Evolutionary conservation across 2,329 filamentous ascomycete genomes (phyloP), one percentile per base, ranked within the genome.

Genomic region (Diaporthe caulivora): DNA sequence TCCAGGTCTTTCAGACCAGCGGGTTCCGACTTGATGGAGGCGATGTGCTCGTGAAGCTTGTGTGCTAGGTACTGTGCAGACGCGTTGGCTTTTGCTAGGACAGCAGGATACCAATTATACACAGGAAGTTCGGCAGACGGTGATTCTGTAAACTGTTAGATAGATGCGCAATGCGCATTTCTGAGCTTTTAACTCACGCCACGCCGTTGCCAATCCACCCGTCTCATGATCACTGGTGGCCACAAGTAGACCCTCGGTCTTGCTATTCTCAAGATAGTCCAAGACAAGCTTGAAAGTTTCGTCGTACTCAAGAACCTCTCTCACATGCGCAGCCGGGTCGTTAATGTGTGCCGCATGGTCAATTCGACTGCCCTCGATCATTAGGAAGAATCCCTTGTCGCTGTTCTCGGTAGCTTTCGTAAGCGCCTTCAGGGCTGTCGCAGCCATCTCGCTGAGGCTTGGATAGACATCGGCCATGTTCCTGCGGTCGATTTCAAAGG

Each of bases 361-460:
- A 78, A 99, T 98, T 54, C 97, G 90, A 78, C 94, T 97, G 6
- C 95, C 97, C 83, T 99, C 97, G 75, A 99, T 97, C 96, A 99
- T 98, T 78, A 99, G 87, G 84, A 99, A 99, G 87, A 98, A 99
- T 6, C 97, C 97, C 83, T 97, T 92, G 54, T 98, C 95, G 75
- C 90, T 95, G 80, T 95, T 87, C 79, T 90, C 87, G 0, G 97
- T 98, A 0, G 95, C 97, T 74, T 92, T 91, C 75, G 93, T 93
- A 31, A 99, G 89, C 1, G 94, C 92, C 18, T 88, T 90, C 75
- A 99, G 86, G 1, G 97, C 96, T 21, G 94, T 94, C 77, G 89
- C 88, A 11, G 96, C 91, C 95, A 98, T 98, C 83, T 98, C 95
- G 80, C 94, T 93, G 53, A 99, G 86, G 21, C 94, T 96, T 4